A percentile compares a stretch with the other conserved stretches of the same genome.
These are phyloP conservation scores for Sporothrix inflata DNA, from an alignment of 2,329 filamentous ascomycete genomes.

Conservation along the genomic window DNA sequence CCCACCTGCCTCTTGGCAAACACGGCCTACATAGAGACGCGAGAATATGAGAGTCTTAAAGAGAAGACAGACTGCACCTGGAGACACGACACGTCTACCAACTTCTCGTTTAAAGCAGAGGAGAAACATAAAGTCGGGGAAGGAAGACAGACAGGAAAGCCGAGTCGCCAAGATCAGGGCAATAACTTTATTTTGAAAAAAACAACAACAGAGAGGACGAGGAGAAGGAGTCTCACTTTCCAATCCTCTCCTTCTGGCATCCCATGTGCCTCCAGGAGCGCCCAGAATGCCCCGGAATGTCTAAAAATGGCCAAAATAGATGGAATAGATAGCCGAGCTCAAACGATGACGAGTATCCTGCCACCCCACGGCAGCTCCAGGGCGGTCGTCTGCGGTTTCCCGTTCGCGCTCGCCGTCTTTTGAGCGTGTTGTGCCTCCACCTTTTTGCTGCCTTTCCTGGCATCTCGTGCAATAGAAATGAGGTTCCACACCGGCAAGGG, in stretches of 20 bases:
- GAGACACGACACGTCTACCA: neutral
- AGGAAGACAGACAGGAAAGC: neutral
- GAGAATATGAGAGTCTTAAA: neutral
- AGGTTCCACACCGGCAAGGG: conserved; percentile 8
- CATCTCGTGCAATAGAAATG: conserved; percentile 4
- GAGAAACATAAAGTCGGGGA: neutral
- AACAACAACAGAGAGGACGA: too few species aligned
- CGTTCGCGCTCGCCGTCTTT: neutral
- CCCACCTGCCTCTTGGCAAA: neutral
- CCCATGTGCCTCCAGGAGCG: neutral
- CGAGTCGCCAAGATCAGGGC: conserved; percentile 10
- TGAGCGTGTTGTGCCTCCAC: neutral
- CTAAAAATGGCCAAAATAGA: conserved; percentile 1
- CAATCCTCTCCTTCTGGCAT: neutral
- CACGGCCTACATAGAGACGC: neutral
- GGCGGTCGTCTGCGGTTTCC: neutral
- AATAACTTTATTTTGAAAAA: conserved; percentile 9
- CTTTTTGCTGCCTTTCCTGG: neutral
- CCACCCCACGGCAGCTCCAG: neutral
- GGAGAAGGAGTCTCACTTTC: neutral
- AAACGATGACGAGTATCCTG: conserved; percentile 22
- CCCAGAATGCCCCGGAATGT: neutral
- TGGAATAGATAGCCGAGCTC: conserved; percentile 24
- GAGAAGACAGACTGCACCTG: too few species aligned
- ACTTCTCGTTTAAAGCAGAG: neutral